Conservation (phyloP, 768 basidiomycete genomes). For the Collybiopsis confluens region DNA sequence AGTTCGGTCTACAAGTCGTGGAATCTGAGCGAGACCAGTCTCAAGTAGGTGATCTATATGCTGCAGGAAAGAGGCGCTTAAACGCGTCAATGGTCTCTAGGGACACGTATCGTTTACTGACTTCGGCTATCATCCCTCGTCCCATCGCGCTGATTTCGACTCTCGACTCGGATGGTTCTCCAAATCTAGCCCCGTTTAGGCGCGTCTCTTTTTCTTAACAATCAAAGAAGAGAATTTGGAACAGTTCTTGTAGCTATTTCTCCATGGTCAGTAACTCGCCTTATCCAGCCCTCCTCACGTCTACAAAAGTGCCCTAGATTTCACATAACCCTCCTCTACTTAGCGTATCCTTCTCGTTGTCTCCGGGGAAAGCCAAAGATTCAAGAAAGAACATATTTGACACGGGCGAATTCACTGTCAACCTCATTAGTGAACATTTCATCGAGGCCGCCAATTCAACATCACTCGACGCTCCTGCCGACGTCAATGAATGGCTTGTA, state of each 20-base stretch:
- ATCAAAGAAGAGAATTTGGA: background rate
- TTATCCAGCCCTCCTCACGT: constrained; percentile 15
- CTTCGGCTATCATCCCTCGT: constrained; percentile 57
- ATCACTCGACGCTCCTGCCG: constrained; percentile 50
- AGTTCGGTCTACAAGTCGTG: constrained; percentile 36
- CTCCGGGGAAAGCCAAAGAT: constrained; percentile 47
- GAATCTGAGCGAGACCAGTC: constrained; percentile 29
- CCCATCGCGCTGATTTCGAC: constrained; percentile 69
- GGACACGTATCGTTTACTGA: constrained; percentile 47
- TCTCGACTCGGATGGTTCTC: constrained; percentile 41
- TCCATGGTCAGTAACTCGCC: constrained; percentile 40
- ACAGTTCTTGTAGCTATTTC: constrained; percentile 43
- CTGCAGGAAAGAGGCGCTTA: background rate
- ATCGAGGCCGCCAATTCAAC: constrained; percentile 52
- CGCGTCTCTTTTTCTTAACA: constrained; percentile 19
- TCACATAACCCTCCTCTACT: constrained; percentile 64
- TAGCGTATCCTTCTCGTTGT: constrained; percentile 53
- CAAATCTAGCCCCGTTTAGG: constrained; percentile 70
- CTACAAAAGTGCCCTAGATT: constrained; percentile 43
- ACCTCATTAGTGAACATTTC: constrained; percentile 66
- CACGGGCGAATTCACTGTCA: constrained; percentile 67
- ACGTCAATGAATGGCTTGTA: constrained; percentile 55
- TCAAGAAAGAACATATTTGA: constrained; percentile 60
- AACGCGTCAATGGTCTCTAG: constrained; percentile 19
- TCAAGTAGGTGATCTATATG: constrained; percentile 20